Evolutionary conservation across 768 basidiomycete species (phyloP).

Genomic region (Hygrophorus pudorinus): DNA sequence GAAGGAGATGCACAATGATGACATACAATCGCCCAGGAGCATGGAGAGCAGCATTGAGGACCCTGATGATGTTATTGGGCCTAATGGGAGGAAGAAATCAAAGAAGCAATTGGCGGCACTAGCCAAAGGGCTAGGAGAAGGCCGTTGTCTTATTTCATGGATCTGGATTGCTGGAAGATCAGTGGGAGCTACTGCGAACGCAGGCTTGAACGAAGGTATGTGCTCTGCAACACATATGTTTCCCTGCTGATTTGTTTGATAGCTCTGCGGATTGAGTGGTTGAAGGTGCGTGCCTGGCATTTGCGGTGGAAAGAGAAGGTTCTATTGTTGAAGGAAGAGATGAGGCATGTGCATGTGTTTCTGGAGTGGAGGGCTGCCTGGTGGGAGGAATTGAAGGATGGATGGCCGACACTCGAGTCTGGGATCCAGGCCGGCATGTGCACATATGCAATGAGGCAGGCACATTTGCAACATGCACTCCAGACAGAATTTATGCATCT

Average conservation of each 20-base stretch:
- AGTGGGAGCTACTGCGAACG: background rate
- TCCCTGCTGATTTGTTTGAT: no score
- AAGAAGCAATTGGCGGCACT: background rate
- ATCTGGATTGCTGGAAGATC: constrained; percentile 3
- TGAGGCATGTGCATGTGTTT: background rate
- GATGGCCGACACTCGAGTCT: background rate
- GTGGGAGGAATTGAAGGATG: constrained; percentile 2
- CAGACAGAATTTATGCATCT: background rate
- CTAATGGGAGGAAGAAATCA: background rate
- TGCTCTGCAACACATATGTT: no score
- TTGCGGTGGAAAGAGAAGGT: constrained; percentile 5
- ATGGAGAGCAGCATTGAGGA: background rate
- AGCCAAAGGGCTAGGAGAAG: no score
- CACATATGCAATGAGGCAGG: constrained; percentile 5
- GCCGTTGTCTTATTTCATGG: constrained; percentile 3
- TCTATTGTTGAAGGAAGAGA: constrained; percentile 3
- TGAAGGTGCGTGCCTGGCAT: constrained; percentile 1
- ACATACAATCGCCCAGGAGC: constrained; percentile 7
- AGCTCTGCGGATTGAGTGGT: no score
- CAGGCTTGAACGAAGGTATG: constrained; percentile 3
- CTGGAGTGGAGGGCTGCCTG: constrained; percentile 4
- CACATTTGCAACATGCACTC: background rate
- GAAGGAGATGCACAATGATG: constrained; percentile 7
- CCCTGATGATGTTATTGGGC: background rate
- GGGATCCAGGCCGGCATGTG: background rate